Base-by-base conservation (phyloP, 805 yeast species). In the Cyberlindnera xylosilytica region DNA sequence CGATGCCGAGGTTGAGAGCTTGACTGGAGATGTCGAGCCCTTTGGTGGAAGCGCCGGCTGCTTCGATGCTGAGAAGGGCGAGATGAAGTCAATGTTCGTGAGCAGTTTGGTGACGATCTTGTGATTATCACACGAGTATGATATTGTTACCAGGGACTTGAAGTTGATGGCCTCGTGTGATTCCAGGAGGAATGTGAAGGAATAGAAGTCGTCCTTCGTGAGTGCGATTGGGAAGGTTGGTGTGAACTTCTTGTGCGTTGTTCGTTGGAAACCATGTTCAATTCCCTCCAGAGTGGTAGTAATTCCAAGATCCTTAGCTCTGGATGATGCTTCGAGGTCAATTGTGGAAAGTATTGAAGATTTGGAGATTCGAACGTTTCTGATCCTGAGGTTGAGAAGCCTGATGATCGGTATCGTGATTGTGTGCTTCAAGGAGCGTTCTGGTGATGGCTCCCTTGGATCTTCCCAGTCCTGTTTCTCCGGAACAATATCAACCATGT, bases 351-450 rank as follows among this genome's bases (percentile, higher is more conserved):
- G 54, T 2, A 77, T 50, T 3, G 68, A 53, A 42, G 69, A 61
- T 8, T 78, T 76, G 5, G 76, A 74, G 5, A 79, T 71, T 44
- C 69, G 70, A 7, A 76, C 66, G 23, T 76, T 71, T 34, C 73
- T 63, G 15, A 77, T 57, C 39, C 70, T 64, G 6, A 77, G 61
- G n/a, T 72, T 69, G 30, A 77, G 51, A 0, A 75, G 69, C 1
- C 68, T 53, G 16, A 55, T 54, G 3, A 64, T 60, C 3, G 69
- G 65, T 6, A 64, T 20, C 7, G 34, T 13, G 5, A 31, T 23
- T 9, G 33, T 4, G 1, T 47, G 7, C 17, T 38, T 20, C 15
- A 34, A 12, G 11, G 12, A 36, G 9, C 38, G 30, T 10, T 30
- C 36, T 8, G 31, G 41, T 17, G 44, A 33, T 5, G 34, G 3